phyloP scores from a whole-genome alignment of 257 asterid species.

The Rhazya stricta region DNA sequence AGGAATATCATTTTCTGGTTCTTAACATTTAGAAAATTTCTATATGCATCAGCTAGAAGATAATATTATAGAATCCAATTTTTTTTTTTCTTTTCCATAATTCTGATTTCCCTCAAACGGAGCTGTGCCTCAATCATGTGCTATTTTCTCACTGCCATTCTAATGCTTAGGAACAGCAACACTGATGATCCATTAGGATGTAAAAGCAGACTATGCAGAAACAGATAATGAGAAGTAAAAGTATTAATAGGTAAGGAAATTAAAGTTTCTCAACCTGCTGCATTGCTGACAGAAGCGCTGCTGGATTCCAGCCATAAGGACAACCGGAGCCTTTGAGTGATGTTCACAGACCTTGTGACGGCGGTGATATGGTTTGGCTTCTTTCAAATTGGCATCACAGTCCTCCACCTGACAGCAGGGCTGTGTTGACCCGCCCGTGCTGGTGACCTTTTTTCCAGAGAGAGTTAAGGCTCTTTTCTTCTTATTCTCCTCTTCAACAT shows the following conservation, averaged over 20 bases:
- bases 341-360: slow-evolving; percentile 81
- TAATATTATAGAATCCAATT: neutral
- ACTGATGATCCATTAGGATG: neutral
- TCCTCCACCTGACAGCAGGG: slow-evolving; percentile 63
- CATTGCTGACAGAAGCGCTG: slow-evolving; percentile 98
- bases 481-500: slow-evolving; percentile 47
- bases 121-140: neutral
- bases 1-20: neutral
- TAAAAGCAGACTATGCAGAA: neutral
- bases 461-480: slow-evolving; percentile 41
- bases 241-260: neutral
- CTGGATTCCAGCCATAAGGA: slow-evolving; percentile 44
- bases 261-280: slow-evolving; percentile 61
- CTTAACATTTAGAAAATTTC: neutral
- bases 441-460: slow-evolving; percentile 34
- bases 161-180: neutral
- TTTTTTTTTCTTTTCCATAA: neutral
- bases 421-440: slow-evolving; percentile 44
- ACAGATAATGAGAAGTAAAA: neutral
- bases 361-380: slow-evolving; percentile 69
- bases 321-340: slow-evolving; percentile 76
- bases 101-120: neutral
- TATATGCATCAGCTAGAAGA: neutral
- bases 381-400: slow-evolving; percentile 58
- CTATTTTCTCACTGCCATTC: neutral